Evolutionary conservation across 495 filamentous ascomycete genomes (phyloP).

Genomic region (Aspergillus sparsus): DNA sequence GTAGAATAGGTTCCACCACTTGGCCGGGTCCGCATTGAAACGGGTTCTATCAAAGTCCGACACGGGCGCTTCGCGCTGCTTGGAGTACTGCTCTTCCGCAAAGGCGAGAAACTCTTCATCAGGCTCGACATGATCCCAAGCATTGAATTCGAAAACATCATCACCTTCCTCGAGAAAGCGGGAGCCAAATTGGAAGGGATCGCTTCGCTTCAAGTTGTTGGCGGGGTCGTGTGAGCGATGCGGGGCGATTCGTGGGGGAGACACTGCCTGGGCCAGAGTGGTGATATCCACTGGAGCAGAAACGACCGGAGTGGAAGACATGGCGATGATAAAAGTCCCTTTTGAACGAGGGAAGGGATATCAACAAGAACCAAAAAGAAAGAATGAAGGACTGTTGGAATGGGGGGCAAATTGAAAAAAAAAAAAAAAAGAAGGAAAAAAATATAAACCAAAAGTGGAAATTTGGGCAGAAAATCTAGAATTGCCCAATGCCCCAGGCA

Average conservation of each 20-base stretch:
- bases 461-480: neutral
- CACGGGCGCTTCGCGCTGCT: constrained; percentile 80
- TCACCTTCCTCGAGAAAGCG: constrained; percentile 78
- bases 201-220: constrained; percentile 72
- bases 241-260: constrained; percentile 44
- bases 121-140: constrained; percentile 94
- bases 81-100: constrained; percentile 74
- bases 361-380: constrained; percentile 3
- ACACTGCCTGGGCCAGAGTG: constrained; percentile 46
- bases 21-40: constrained; percentile 86
- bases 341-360: constrained; percentile 6
- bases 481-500: constrained; percentile 17
- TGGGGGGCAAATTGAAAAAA: neutral
- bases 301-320: constrained; percentile 26
- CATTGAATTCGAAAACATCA: constrained; percentile 93
- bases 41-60: constrained; percentile 82
- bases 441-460: neutral
- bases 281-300: constrained; percentile 24
- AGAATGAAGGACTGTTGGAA: constrained; percentile 1
- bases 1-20: constrained; percentile 98
- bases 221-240: constrained; percentile 54
- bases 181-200: constrained; percentile 94
- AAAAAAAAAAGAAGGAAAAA: constrained; percentile 6
- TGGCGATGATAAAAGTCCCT: constrained; percentile 10
- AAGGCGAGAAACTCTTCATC: constrained; percentile 81